A percentile compares a stretch with the other conserved stretches of the same genome.
phyloP scores from a whole-genome alignment of 192 early-diverging fungal genomes.

The Backusella circina region DNA sequence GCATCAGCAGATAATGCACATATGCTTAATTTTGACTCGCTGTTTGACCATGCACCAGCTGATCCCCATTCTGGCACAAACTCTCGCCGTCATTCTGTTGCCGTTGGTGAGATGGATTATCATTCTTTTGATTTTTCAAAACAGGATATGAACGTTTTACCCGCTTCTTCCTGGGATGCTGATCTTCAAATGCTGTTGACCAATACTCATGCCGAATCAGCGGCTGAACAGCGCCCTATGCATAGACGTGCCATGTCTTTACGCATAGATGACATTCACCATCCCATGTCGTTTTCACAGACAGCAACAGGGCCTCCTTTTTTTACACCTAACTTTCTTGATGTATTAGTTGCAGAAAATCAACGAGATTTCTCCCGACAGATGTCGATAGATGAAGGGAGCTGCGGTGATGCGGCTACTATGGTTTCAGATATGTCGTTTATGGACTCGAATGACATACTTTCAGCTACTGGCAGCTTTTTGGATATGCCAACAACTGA shows the following conservation, averaged over 20 bases:
- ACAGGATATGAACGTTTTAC: background rate
- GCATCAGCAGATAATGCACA: background rate
- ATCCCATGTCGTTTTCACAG: background rate
- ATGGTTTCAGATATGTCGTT: background rate
- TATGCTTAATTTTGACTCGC: background rate
- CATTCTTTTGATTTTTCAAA: slow-evolving; percentile 21
- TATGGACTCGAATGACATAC: background rate
- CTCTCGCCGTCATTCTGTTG: slow-evolving; percentile 31
- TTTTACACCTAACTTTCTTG: slow-evolving; percentile 8
- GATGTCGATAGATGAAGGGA: background rate
- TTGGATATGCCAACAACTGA: background rate
- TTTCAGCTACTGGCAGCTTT: background rate
- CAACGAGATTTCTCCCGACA: background rate
- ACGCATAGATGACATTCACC: background rate
- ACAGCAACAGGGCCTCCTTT: background rate
- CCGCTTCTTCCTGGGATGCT: background rate
- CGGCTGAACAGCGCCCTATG: background rate
- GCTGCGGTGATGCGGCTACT: background rate
- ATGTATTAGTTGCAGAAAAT: slow-evolving; percentile 11
- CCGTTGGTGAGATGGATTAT: slow-evolving; percentile 29
- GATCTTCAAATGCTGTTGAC: slow-evolving; percentile 8
- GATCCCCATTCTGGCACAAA: slow-evolving; percentile 8
- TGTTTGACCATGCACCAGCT: slow-evolving; percentile 1
- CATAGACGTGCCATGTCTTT: background rate
- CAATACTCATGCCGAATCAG: background rate